Base-by-base conservation (phyloP, 1,284 basidiomycete genomes). In the Xerocomus minutiporus region DNA sequence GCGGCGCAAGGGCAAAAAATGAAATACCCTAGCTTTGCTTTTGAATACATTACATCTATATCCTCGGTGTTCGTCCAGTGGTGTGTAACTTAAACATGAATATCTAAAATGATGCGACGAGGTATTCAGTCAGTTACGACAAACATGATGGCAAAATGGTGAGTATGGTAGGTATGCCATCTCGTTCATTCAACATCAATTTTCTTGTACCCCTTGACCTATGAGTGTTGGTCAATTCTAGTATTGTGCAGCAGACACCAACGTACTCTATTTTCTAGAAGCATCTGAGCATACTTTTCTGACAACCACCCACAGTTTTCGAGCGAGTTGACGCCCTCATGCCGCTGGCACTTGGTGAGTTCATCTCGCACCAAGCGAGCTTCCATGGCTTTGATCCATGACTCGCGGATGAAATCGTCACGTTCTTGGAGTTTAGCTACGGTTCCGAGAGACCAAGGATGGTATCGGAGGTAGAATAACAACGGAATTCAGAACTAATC, bases 301-400 rank as follows among this genome's bases (percentile, higher is more conserved):
- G 91, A 83, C 51, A 97, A 72, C 71, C 89, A 88, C 68, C 83
- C 86, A 77, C 96, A 99, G 64, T 84, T 91, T 73, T 94, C 88
- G 57, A 89, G 83, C 64, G 91, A 84, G 73, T 97, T 96, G 42
- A 95, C 91, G 50, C 95, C 93, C 75, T 99, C 96, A 20, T 81
- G 79, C 64, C 84, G 81, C 69, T 96, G 92, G 73, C 96, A 99
- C 72, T 93, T 95, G 58, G 86, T 82, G 52, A 99, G 82, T 72
- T 97, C 91, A 58, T 93, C 87, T 57, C 87, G 84, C 49, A 97
- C 92, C 54, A 99, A 78, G 47, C 92, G 84, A 25, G 87, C 85
- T 73, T 98, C 93, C 93, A 98, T 97, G 26, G 90, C 86, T 65
- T 86, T 88, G 43, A 98, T 80, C 96, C 96, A 99, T 52, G 89